Evolutionary conservation across 2,329 filamentous ascomycete genomes (phyloP).

Genomic region (Alternaria ethzedia): DNA sequence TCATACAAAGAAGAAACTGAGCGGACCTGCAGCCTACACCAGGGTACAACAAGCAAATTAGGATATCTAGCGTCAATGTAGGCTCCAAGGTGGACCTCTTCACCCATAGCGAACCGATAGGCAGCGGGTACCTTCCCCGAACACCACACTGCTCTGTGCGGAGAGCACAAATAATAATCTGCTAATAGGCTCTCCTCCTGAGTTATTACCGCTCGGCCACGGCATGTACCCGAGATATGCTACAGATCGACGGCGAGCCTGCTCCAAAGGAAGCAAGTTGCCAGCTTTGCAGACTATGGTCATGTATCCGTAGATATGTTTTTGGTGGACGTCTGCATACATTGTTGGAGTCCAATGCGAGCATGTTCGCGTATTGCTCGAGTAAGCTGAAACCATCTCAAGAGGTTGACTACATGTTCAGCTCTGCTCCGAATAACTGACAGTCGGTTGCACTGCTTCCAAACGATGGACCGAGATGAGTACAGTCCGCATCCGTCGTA

Average conservation of each 20-base stretch:
- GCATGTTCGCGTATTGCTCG: neutral
- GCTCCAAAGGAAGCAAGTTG: neutral
- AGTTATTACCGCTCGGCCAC: neutral
- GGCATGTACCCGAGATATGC: neutral
- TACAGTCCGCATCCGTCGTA: neutral
- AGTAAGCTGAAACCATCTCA: neutral
- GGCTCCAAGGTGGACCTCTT: neutral
- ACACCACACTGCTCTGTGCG: neutral
- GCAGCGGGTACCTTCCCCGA: neutral
- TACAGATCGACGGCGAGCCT: neutral
- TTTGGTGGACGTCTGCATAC: too few species aligned
- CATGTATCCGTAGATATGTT: neutral
- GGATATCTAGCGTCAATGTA: neutral
- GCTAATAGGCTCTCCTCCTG: neutral
- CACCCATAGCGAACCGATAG: neutral
- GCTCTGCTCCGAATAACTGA: conserved; percentile 1
- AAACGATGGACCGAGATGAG: neutral
- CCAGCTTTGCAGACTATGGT: neutral
- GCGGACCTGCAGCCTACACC: neutral
- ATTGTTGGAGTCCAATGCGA: neutral
- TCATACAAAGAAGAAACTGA: neutral
- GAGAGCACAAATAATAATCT: neutral
- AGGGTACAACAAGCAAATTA: neutral
- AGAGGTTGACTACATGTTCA: neutral
- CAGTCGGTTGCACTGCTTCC: conserved; percentile 2